phyloP scores from a whole-genome alignment of 345 rosid species.

The Punica granatum region DNA sequence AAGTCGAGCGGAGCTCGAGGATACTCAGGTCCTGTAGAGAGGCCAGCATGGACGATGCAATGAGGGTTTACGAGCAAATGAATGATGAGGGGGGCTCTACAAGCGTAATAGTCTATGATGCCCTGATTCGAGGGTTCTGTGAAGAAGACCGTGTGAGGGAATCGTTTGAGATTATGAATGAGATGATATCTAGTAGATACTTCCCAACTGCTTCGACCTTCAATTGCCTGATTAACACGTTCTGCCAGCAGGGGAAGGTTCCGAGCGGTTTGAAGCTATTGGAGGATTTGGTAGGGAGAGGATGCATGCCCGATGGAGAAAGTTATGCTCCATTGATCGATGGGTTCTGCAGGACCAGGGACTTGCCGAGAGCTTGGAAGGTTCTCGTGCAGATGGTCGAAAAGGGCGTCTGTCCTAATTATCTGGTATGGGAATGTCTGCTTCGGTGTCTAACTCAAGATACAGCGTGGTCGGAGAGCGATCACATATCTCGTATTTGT shows the following conservation, averaged over 20 bases:
- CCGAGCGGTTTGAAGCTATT: slow-evolving; percentile 46
- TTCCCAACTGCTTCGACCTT: slow-evolving; percentile 44
- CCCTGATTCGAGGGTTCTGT: slow-evolving; percentile 51
- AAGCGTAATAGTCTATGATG: slow-evolving; percentile 44
- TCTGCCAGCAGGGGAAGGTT: slow-evolving; percentile 53
- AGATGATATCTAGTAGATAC: slow-evolving; percentile 40
- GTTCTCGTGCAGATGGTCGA: slow-evolving; percentile 49
- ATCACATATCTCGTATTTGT: not conserved
- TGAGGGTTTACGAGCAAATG: slow-evolving; percentile 43
- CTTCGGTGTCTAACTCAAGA: slow-evolving; percentile 36
- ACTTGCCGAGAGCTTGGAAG: slow-evolving; percentile 31
- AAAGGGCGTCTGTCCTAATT: slow-evolving; percentile 45
- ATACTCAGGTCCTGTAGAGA: slow-evolving; percentile 44
- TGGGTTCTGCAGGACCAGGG: slow-evolving; percentile 37
- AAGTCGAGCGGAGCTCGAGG: slow-evolving; percentile 53
- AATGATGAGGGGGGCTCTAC: slow-evolving; percentile 41
- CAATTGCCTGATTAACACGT: slow-evolving; percentile 42
- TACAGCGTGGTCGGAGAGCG: slow-evolving; percentile 18
- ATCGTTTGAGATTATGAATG: slow-evolving; percentile 49
- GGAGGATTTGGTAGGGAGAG: slow-evolving; percentile 58
- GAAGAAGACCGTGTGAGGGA: slow-evolving; percentile 29
- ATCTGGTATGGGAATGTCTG: slow-evolving; percentile 46
- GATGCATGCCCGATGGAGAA: slow-evolving; percentile 34
- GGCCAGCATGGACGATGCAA: slow-evolving; percentile 41
- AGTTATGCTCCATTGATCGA: slow-evolving; percentile 40